A percentile compares a stretch with the other conserved stretches of the same genome.
Conservation (phyloP, 768 basidiomycete genomes). For the Boletellus ananas region DNA sequence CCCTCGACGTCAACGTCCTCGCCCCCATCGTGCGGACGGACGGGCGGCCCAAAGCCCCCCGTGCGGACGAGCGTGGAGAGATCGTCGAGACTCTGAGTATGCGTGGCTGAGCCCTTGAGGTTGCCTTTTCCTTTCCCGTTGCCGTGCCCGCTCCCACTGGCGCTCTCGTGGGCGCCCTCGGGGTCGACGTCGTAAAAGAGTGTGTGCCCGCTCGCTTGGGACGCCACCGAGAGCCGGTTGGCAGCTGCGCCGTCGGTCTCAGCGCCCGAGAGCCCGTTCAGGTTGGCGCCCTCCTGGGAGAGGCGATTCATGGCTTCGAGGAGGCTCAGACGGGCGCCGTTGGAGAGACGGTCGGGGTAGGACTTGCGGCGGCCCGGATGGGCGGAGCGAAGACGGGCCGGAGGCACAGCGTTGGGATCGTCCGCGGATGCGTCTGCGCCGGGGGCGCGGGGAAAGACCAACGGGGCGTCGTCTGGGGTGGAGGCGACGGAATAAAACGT, state of each 20-base stretch:
- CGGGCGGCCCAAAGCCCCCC: no score
- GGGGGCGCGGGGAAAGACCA: neutral
- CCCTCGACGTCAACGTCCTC: constrained; percentile 1
- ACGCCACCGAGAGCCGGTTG: constrained; percentile 23
- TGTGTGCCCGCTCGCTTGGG: constrained; percentile 26
- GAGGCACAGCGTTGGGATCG: neutral
- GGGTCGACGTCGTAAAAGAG: constrained; percentile 23
- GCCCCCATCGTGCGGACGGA: no score
- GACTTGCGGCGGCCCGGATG: constrained; percentile 22
- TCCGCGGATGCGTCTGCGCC: neutral
- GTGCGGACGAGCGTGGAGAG: constrained; percentile 19
- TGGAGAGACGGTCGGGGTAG: constrained; percentile 23
- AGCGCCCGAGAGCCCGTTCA: constrained; percentile 2
- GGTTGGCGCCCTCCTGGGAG: constrained; percentile 14
- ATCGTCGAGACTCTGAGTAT: constrained; percentile 24
- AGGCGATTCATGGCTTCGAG: constrained; percentile 27
- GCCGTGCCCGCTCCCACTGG: neutral
- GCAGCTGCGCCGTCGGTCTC: neutral
- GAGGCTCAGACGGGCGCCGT: constrained; percentile 21
- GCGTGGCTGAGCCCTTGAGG: neutral
- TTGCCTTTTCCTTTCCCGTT: neutral
- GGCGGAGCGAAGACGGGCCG: constrained; percentile 12
- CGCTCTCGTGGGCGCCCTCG: neutral
- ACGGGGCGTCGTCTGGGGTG: constrained; percentile 15
- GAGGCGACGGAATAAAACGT: constrained; percentile 25